Percentiles rank a stretch among this genome's conserved stretches.
Evolutionary conservation across 2,329 filamentous ascomycete species (phyloP).

Genomic region (Arthrobotrys conoides): DNA sequence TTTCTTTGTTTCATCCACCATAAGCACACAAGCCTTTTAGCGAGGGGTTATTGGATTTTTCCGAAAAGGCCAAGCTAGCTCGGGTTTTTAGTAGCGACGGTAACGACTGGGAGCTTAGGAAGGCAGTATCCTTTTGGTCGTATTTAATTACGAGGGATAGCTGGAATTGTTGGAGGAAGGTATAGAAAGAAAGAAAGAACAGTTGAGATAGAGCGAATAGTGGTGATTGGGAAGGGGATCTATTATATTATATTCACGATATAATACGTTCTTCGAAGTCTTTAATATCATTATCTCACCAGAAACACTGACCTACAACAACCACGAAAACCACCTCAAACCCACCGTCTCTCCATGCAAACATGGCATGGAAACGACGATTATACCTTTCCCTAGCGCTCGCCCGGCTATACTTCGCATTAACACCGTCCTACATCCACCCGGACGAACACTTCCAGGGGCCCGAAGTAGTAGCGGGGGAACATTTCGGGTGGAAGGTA

Average conservation of each 20-base stretch:
- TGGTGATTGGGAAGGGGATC: background rate
- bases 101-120: background rate
- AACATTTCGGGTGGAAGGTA: conserved; percentile 92
- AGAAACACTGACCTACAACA: background rate
- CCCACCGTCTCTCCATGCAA: conserved; percentile 71
- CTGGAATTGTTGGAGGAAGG: background rate
- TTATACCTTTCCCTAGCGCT: conserved; percentile 86
- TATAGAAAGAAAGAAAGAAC: background rate
- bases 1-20: background rate
- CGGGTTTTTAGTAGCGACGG: background rate
- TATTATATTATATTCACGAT: background rate
- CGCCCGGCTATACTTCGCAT: conserved; percentile 91
- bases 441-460: conserved; percentile 99
- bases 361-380: conserved; percentile 78
- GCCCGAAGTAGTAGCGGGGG: conserved; percentile 93
- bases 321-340: background rate
- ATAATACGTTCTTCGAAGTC: background rate
- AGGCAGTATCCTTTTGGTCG: background rate
- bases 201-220: background rate
- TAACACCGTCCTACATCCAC: conserved; percentile 95
- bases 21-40: conserved; percentile 20
- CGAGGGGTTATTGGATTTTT: conserved; percentile 13
- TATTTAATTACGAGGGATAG: background rate
- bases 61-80: conserved; percentile 26
- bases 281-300: background rate